Base-by-base conservation (phyloP, 805 yeast genomes). In the Ogataea haglerorum region DNA sequence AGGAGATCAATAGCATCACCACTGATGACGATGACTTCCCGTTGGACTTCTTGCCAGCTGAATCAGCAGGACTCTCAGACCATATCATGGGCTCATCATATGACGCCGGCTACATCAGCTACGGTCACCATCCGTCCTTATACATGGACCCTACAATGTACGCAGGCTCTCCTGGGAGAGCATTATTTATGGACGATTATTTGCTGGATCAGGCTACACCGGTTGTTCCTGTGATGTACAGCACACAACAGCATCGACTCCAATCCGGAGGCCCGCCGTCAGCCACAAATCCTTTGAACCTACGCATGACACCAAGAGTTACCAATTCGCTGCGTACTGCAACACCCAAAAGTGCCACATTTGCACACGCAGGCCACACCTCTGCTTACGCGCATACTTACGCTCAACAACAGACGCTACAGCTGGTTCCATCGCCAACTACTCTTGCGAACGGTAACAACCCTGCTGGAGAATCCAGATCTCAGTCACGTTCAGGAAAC, bases 21-120 rank as follows among this genome's bases (percentile, higher is more conserved):
- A 68, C 64, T 18, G 69, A 70, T 22, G 81, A 76, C 35, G 83
- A 80, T 45, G 89, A 82, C 53, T 82, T 82, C 63, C 89, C 90
- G 3, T 60, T 83, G 40, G 89, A 82, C 50, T 82, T 80, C 55
- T 72, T 82, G 22, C 48, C 48, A n/a, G 39, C 47, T 14, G 57
- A 49, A 34, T 28, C 42, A 9, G 36, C 48, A 8, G 40, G 47
- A 32, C 22, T 38, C 19, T 38, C 42, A 38, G 44, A 63, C 54
- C 45, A 53, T 69, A 68, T 45, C 60, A 72, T 32, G 65, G 62
- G 23, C 19, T 30, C 29, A 45, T 34, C 33, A 7, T 48, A 42
- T 9, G 56, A 49, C 1, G n/a, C 28, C 9, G 46, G 38, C 28
- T 51, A 48, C 21, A 32, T 46, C 22, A 38, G 53, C 15, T 49